A percentile compares a stretch with the other conserved stretches of the same genome.
Evolutionary conservation across 495 filamentous ascomycete genomes (phyloP).

Genomic region (Penicillium taxi): DNA sequence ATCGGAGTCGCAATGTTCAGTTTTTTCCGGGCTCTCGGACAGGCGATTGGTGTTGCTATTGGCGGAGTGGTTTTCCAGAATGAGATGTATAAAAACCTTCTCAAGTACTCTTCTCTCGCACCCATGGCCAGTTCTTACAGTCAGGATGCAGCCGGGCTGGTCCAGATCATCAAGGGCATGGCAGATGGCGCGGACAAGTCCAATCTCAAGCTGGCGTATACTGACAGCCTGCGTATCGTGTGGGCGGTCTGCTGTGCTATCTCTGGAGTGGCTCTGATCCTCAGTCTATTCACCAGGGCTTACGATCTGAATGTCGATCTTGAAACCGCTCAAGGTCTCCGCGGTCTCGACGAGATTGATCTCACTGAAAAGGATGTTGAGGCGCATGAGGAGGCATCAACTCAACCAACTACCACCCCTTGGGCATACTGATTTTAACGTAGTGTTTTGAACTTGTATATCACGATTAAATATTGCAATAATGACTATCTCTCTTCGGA

Average conservation of each 20-base stretch:
- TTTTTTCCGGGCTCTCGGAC: slow-evolving; percentile 49
- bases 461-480: too few relatives aligned
- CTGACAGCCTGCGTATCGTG: slow-evolving; percentile 48
- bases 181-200: slow-evolving; percentile 28
- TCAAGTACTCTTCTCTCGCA: slow-evolving; percentile 33
- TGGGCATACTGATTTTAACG: slow-evolving; percentile 10
- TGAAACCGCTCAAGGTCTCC: slow-evolving; percentile 21
- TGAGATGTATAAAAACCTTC: slow-evolving; percentile 42
- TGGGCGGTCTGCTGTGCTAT: slow-evolving; percentile 51
- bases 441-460: too few relatives aligned
- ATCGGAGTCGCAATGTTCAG: slow-evolving; percentile 48
- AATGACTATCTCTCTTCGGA: not conserved
- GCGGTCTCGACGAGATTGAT: slow-evolving; percentile 4
- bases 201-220: slow-evolving; percentile 45
- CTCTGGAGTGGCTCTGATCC: slow-evolving; percentile 37
- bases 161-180: slow-evolving; percentile 52
- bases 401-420: slow-evolving; percentile 8
- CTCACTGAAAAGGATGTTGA: slow-evolving; percentile 14
- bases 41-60: slow-evolving; percentile 48
- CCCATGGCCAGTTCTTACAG: slow-evolving; percentile 40
- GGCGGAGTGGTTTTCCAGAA: slow-evolving; percentile 57
- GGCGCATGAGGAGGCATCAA: slow-evolving; percentile 1
- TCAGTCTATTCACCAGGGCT: slow-evolving; percentile 44
- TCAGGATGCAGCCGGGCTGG: slow-evolving; percentile 51
- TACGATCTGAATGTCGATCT: slow-evolving; percentile 49